Percentiles rank a stretch among this genome's conserved stretches.
These are phyloP conservation scores for Annulohypoxylon bovei DNA, from an alignment of 495 filamentous ascomycete genomes.

Conservation along the genomic window DNA sequence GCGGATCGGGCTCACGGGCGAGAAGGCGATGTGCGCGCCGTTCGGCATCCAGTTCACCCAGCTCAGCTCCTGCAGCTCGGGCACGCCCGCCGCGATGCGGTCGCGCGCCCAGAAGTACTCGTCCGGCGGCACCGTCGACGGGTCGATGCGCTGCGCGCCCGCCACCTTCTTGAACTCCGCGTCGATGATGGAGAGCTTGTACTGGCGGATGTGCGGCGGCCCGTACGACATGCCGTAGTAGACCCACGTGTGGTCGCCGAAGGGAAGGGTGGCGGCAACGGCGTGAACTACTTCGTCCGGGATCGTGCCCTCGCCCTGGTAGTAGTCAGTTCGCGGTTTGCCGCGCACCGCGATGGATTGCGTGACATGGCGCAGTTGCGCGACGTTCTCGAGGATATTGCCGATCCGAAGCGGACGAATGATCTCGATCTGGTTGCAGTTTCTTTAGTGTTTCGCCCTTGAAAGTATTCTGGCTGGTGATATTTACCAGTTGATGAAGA, in stretches of 20 bases:
- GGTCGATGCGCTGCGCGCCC: slow-evolving; percentile 51
- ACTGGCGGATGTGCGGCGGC: slow-evolving; percentile 43
- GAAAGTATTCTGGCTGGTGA: not conserved
- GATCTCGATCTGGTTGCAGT: slow-evolving; percentile 49
- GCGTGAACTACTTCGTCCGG: slow-evolving; percentile 51
- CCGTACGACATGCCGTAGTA: slow-evolving; percentile 63
- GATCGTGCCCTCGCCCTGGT: slow-evolving; percentile 51
- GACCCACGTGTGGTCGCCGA: slow-evolving; percentile 59
- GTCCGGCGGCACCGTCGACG: slow-evolving; percentile 45
- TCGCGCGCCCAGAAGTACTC: slow-evolving; percentile 52
- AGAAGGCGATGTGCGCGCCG: slow-evolving; percentile 63
- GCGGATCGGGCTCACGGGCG: slow-evolving; percentile 59
- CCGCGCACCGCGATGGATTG: slow-evolving; percentile 59
- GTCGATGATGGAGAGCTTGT: slow-evolving; percentile 48
- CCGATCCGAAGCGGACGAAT: slow-evolving; percentile 62
- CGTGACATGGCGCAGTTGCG: slow-evolving; percentile 63
- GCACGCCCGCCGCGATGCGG: slow-evolving; percentile 55
- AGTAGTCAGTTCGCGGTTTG: slow-evolving; percentile 56
- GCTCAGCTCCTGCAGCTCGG: slow-evolving; percentile 58
- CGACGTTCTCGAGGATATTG: slow-evolving; percentile 65
- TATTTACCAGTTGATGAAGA: slow-evolving; percentile 50
- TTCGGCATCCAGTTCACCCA: slow-evolving; percentile 66
- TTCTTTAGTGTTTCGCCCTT: not conserved
- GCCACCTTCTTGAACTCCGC: slow-evolving; percentile 51
- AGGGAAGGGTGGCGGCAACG: slow-evolving; percentile 49